A percentile compares a stretch with the other conserved stretches of the same genome.
phyloP scores from a whole-genome alignment of 2,329 filamentous ascomycete genomes.

The Xylariaceae sp. region DNA sequence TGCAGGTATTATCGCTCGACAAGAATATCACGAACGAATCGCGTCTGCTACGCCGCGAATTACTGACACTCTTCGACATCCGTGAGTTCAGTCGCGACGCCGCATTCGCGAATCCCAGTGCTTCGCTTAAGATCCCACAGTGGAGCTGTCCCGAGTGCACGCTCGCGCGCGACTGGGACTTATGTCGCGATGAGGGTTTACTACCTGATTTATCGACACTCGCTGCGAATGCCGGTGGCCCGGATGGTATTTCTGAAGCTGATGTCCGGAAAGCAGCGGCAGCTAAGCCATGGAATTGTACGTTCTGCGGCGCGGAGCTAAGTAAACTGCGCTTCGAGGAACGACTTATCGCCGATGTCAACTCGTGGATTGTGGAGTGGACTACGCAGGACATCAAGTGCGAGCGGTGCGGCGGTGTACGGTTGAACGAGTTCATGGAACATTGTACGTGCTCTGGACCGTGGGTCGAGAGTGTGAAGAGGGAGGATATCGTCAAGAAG shows the following conservation, averaged over 20 bases:
- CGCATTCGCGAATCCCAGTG: conserved; percentile 80
- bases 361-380: conserved; percentile 74
- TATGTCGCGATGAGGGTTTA: conserved; percentile 84
- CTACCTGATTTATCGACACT: conserved; percentile 46
- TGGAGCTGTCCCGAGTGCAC: conserved; percentile 89
- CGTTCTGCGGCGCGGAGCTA: conserved; percentile 68
- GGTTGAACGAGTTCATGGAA: conserved; percentile 92
- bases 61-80: conserved; percentile 86
- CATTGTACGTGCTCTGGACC: conserved; percentile 88
- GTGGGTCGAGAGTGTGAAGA: conserved; percentile 70
- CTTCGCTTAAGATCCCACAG: conserved; percentile 65
- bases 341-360: conserved; percentile 67
- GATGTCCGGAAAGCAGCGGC: conserved; percentile 28
- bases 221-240: not conserved
- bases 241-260: not conserved
- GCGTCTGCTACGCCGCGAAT: conserved; percentile 78
- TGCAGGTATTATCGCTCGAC: conserved; percentile 87
- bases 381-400: conserved; percentile 87
- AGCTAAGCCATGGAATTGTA: conserved; percentile 64
- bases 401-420: conserved; percentile 60
- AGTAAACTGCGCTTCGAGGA: conserved; percentile 82
- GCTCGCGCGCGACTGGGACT: conserved; percentile 78
- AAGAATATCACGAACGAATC: conserved; percentile 87
- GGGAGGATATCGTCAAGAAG: conserved; percentile 58
- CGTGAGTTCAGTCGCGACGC: conserved; percentile 87